Evolutionary conservation across 345 rosid species (phyloP).

Genomic region (Syzygium aqueum): DNA sequence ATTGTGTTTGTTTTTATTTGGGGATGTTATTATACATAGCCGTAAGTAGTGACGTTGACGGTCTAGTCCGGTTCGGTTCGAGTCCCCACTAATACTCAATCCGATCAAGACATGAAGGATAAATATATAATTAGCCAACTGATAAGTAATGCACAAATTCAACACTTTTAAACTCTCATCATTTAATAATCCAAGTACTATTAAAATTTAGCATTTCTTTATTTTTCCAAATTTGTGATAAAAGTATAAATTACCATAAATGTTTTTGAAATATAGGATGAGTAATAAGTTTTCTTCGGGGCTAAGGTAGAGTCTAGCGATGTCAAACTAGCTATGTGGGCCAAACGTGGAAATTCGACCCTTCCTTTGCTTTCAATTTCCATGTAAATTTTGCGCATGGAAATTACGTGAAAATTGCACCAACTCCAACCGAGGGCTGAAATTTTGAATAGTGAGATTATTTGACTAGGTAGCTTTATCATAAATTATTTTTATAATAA

Average conservation of each 20-base stretch:
- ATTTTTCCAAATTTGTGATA: neutral
- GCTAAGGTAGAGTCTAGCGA: neutral
- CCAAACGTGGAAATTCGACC: neutral
- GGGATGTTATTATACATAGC: too few relatives aligned
- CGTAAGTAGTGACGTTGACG: too few relatives aligned
- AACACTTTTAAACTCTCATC: neutral
- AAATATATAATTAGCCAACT: too few relatives aligned
- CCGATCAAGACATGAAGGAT: neutral
- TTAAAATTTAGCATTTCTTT: neutral
- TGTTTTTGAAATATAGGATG: neutral
- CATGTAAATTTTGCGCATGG: neutral
- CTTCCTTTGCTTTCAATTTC: neutral
- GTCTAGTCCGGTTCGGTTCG: too few relatives aligned
- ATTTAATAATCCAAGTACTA: too few relatives aligned
- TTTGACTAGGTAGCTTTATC: neutral
- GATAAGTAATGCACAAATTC: neutral
- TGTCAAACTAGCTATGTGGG: neutral
- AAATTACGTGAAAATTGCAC: neutral
- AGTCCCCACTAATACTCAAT: neutral
- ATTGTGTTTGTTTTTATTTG: too few relatives aligned
- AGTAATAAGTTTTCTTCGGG: neutral
- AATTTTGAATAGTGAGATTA: neutral
- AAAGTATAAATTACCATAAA: neutral
- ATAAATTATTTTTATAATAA: too few relatives aligned
- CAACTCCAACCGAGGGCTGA: neutral